Base-by-base conservation (phyloP, 305 asterid genomes). In the Solanum hybrid region DNA sequence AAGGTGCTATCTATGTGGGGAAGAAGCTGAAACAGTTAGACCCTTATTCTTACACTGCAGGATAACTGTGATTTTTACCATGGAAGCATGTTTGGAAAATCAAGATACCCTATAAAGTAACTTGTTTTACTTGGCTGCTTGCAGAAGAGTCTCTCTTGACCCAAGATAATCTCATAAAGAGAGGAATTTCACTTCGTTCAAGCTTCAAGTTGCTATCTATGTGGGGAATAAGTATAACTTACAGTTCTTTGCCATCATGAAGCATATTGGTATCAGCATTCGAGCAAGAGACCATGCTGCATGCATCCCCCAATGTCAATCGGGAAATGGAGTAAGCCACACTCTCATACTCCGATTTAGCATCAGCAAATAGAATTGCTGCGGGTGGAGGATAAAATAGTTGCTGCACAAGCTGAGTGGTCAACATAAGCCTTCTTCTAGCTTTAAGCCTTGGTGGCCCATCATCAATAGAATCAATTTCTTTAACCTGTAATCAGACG, bases 381-480 rank as follows among this genome's bases (percentile, higher is more conserved):
- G 92, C 88, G 17, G 93, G 93, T 17, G 97, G 91, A 84, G 97
- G 93, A 78, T 80, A 92, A 92, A 95, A 84, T 87, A 96, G 89
- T 91, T 95, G 96, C 94, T 96, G 97, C 95, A 95, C 94, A 86
- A 96, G 99, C 78, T 93, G 96, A 35, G 98, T 93, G 31, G 96
- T 91, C 94, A 94, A 91, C 78, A 93, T 78, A 92, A 96, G 96
- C 94, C 99, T 94, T 93, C 95, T 93, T 89, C 93, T 95, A 71
- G 96, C 94, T 92, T 91, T 92, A 91, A 90, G 91, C 88, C 91
- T 42, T 81, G 88, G 92, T 72, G 90, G 89, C 89, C 93, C 94
- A 90, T 91, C 96, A 89, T 94, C 98, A 73, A 88, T 91, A 40
- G 93, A 85, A 84, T 94, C 97, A 87, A 89, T 89, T 71, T 92